These are phyloP conservation scores for Fraxinus xanthoxyloides DNA, from an alignment of 305 asterid genomes.

Conservation along the genomic window DNA sequence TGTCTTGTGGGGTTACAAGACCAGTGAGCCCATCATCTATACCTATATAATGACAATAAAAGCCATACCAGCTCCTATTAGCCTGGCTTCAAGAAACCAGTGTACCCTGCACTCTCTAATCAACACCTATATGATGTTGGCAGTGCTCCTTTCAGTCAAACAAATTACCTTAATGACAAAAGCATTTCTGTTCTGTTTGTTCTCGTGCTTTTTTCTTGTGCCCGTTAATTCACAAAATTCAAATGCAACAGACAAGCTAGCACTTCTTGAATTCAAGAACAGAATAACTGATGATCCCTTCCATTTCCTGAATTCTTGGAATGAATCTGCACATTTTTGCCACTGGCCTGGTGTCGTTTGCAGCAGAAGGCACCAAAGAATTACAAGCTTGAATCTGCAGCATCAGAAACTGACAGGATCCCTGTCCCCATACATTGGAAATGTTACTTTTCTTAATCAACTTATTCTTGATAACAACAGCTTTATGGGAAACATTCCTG, in stretches of 20 bases:
- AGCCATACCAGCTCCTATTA: not conserved
- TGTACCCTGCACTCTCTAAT: not conserved
- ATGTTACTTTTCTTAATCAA: not conserved
- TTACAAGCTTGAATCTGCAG: constrained; percentile 1
- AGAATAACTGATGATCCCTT: not conserved
- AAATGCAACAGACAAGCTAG: not conserved
- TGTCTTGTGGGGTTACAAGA: not conserved
- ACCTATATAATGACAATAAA: not conserved
- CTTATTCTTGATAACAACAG: not conserved
- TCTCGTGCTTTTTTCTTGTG: not conserved
- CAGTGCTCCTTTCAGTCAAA: not conserved
- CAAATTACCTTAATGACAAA: not conserved
- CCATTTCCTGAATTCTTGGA: not conserved
- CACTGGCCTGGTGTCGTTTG: not conserved
- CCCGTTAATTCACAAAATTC: not conserved
- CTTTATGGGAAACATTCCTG: not conserved
- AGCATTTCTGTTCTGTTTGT: not conserved
- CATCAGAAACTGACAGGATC: not conserved
- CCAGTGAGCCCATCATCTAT: not conserved
- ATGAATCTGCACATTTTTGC: constrained; percentile 1
- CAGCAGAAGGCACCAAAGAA: not conserved
- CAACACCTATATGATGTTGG: not conserved
- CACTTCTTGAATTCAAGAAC: not conserved
- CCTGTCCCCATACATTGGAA: not conserved
- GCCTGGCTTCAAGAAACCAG: not conserved